Evolutionary conservation across 371 early-diverging fungal species (phyloP), one percentile per base, ranked within the genome.

Genomic region (Rhizomucor miehei): DNA sequence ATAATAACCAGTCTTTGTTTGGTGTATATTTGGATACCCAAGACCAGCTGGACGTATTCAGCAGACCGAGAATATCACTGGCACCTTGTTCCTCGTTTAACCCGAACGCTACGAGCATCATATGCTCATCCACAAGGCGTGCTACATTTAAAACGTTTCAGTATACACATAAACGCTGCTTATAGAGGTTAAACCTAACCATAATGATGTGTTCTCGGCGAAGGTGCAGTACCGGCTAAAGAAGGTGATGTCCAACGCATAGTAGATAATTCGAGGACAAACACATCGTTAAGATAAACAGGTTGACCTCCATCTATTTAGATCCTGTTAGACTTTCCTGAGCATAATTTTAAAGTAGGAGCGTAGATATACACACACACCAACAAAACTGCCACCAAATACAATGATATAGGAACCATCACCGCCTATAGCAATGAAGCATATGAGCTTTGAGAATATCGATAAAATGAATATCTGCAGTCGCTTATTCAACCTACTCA

Each of bases 141-240:
- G 66, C 70, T 69, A 17, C 43, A 46, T 1, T 23, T 14, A 44
- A 63, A 54, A 0, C 57, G 57, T 53, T 58, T 63, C 23, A 45
- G 61, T 17, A 56, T 55, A 49, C 56, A 58, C 5, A 56, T 41
- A 57, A 58, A 19, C 63, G 55, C 1, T 63, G 46, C 35, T 61
- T 61, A 13, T 62, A 52, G 39, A 56, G 19, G 41, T 11, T 16
- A 6, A 4, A 3, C 41, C 21, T 29, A 58, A 66, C 75, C 68
- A 66, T 71, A 58, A 48, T 74, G 75, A 40, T 71, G 68, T 60
- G 57, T 67, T 37, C 75, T 63, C 20, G 75, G 75, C 20, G 60
- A 54, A 12, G 75, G 75, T 14, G 69, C 67, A 2, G 65, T 59
- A 14, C 71, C 71, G 21, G 51, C 54, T 29, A 71, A 56, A 6